These are phyloP conservation scores for Wickerhamiella brachini DNA, from an alignment of 805 yeast species.

Conservation along the genomic window DNA sequence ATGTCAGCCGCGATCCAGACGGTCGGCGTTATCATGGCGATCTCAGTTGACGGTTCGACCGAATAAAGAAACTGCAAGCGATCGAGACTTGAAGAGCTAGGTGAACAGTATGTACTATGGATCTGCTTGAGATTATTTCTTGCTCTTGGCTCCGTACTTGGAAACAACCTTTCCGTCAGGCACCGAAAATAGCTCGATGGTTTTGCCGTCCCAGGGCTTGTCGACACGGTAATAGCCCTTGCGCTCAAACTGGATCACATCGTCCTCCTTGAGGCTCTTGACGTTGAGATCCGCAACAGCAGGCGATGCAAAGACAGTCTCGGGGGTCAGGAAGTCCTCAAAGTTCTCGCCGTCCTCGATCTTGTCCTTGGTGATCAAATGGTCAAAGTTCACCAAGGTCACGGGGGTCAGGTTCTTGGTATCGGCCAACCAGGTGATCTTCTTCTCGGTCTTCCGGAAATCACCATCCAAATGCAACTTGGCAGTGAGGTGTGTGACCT, in stretches of 20 bases:
- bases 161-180: slow-evolving; percentile 88
- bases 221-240: slow-evolving; percentile 92
- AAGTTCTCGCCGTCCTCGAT: slow-evolving; percentile 88
- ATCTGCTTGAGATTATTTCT: slow-evolving; percentile 6
- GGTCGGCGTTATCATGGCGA: too few relatives aligned
- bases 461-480: slow-evolving; percentile 87
- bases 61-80: neutral
- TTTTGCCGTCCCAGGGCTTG: slow-evolving; percentile 39
- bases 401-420: slow-evolving; percentile 58
- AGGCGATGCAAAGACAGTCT: slow-evolving; percentile 67
- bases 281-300: slow-evolving; percentile 77
- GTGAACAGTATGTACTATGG: neutral
- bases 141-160: slow-evolving; percentile 57
- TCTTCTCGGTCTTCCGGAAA: slow-evolving; percentile 90
- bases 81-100: too few relatives aligned
- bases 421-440: slow-evolving; percentile 87
- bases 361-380: slow-evolving; percentile 87
- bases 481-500: slow-evolving; percentile 54
- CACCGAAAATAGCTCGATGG: slow-evolving; percentile 74
- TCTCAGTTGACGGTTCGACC: too few relatives aligned
- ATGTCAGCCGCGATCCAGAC: neutral
- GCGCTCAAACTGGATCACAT: slow-evolving; percentile 87
- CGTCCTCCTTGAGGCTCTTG: slow-evolving; percentile 65
- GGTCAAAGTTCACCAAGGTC: slow-evolving; percentile 84
- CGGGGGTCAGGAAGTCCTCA: slow-evolving; percentile 79